Evolutionary conservation across 2,329 filamentous ascomycete species (phyloP), one percentile per base, ranked within the genome.

Genomic region (Penicillium sp.): DNA sequence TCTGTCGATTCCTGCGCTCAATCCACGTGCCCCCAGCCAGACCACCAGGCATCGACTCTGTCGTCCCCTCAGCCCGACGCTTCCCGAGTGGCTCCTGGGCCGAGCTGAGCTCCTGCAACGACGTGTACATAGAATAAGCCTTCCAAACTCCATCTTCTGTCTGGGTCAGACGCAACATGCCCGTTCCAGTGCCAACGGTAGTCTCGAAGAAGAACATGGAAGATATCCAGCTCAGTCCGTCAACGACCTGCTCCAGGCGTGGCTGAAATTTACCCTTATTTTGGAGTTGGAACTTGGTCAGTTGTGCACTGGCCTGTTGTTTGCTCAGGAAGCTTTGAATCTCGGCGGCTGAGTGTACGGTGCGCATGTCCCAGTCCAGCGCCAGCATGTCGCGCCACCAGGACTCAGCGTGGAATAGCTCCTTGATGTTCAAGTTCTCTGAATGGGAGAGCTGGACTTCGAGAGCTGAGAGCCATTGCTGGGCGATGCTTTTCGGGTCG

Each of bases 341-440:
- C 6, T 68, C 66, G 1, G 62, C 49, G n/a, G 65, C 65, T 3
- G 65, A 68, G 35, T 71, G 68, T 23, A 76, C 62, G 6, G 74
- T 74, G 19, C 70, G 75, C 50, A 76, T 67, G 38, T 77, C 72
- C 75, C 75, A 77, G 41, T 73, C 71, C 13, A 78, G 59, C 7
- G 69, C 70, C n/a, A 77, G 63, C 62, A 74, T 73, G 33, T 78
- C 75, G 5, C 75, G 71, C 73, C 75, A 77, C 71, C 73, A 77
- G 10, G 75, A 75, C n/a, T 75, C 73, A 19, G 62, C 41, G 15
- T 76, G 72, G 48, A 78, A 73, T 6, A 77, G 61, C 2, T 54
- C 33, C 25, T 58, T 31, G 12, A 72, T 50, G 4, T 63, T 56
- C 13, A 66, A 48, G 13, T 56, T 56, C 13, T 63, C 59, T 19